These are phyloP conservation scores for Buddleja alternifolia DNA, from an alignment of 257 asterid species.

Conservation along the genomic window DNA sequence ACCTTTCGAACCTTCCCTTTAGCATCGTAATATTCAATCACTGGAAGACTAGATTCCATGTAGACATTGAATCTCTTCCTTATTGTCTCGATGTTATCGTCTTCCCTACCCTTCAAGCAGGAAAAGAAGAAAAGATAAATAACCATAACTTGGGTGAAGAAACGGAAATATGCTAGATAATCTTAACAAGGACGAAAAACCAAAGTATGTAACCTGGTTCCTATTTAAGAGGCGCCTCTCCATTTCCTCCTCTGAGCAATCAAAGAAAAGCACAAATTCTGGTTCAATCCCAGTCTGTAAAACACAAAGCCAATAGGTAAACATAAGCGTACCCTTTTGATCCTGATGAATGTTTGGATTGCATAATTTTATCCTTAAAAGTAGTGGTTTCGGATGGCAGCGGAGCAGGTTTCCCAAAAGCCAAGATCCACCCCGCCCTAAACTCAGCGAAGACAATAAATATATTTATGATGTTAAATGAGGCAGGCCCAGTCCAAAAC, in stretches of 20 bases:
- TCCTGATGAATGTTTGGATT: neutral
- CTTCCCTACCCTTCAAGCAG: slow-evolving; percentile 57
- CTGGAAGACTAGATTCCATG: slow-evolving; percentile 66
- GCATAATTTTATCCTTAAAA: neutral
- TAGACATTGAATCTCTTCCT: slow-evolving; percentile 60
- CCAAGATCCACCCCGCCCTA: too few relatives aligned
- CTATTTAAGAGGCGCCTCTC: slow-evolving; percentile 57
- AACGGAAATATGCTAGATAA: slow-evolving; percentile 2
- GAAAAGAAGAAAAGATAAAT: slow-evolving; percentile 6
- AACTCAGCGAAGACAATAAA: too few relatives aligned
- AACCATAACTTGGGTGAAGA: slow-evolving; percentile 13
- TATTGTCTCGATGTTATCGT: slow-evolving; percentile 61
- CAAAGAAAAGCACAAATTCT: slow-evolving; percentile 66
- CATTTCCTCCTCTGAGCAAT: slow-evolving; percentile 70
- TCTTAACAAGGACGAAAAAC: slow-evolving; percentile 37
- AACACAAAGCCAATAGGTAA: slow-evolving; percentile 2
- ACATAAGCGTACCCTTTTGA: neutral
- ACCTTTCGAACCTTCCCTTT: slow-evolving; percentile 89
- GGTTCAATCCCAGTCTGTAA: slow-evolving; percentile 83
- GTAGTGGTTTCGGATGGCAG: too few relatives aligned
- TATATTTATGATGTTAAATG: too few relatives aligned
- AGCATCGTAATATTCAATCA: slow-evolving; percentile 59
- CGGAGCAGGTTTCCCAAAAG: too few relatives aligned
- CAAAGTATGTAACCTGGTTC: slow-evolving; percentile 50
- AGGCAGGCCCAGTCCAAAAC: too few relatives aligned